Conservation (phyloP, 805 yeast species). For the Hermanozyma aechmeae region DNA sequence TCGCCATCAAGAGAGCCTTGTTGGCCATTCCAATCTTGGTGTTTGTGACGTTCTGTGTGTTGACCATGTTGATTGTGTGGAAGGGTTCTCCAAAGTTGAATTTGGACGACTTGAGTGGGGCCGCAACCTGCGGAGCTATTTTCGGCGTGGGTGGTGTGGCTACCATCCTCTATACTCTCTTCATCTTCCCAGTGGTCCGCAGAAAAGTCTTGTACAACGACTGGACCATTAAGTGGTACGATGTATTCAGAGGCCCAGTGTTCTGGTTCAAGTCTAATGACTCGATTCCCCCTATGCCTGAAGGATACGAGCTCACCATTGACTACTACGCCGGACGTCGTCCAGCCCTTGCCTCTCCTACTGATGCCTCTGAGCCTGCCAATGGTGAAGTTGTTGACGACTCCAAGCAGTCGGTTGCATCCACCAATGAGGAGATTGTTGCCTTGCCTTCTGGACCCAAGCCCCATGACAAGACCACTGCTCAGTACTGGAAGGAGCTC, state of each 20-base stretch:
- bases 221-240: slow-evolving; percentile 56
- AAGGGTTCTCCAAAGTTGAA: slow-evolving; percentile 68
- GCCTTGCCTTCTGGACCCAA: too few species aligned
- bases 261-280: slow-evolving; percentile 46
- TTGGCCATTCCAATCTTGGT: slow-evolving; percentile 52
- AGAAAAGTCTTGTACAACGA: slow-evolving; percentile 54
- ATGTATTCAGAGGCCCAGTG: slow-evolving; percentile 47
- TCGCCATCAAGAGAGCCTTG: slow-evolving; percentile 46
- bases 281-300: slow-evolving; percentile 59
- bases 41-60: slow-evolving; percentile 47
- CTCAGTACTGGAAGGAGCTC: slow-evolving; percentile 31
- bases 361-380: slow-evolving; percentile 5
- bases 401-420: slow-evolving; percentile 4
- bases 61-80: slow-evolving; percentile 74
- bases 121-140: slow-evolving; percentile 48
- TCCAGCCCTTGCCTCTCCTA: slow-evolving; percentile 2
- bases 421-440: slow-evolving; percentile 5
- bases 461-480: too few species aligned
- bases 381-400: slow-evolving; percentile 7
- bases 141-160: slow-evolving; percentile 61
- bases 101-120: slow-evolving; percentile 42
- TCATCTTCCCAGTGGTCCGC: slow-evolving; percentile 52
- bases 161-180: slow-evolving; percentile 37
- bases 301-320: slow-evolving; percentile 42
- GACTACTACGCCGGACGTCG: slow-evolving; percentile 64